phyloP scores from a whole-genome alignment of 2,329 filamentous ascomycete genomes.

The Pseudocercospora crystallina region DNA sequence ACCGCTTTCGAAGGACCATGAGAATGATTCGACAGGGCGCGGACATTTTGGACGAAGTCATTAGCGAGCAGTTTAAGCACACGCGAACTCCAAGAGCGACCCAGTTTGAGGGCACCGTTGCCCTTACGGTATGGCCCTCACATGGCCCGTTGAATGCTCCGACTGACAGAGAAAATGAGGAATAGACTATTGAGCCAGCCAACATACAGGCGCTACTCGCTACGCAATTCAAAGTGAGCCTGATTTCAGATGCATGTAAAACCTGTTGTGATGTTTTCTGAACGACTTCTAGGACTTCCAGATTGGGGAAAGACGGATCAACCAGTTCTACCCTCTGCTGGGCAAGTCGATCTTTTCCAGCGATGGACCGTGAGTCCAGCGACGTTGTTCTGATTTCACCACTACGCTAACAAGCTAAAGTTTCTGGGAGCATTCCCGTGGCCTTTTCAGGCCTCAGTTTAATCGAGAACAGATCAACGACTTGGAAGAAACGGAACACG shows the following conservation, averaged over 20 bases:
- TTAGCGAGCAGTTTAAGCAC: constrained; percentile 7
- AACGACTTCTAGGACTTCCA: constrained; percentile 42
- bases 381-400: too few species aligned
- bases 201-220: constrained; percentile 58
- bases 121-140: background rate
- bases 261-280: background rate
- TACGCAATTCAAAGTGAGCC: constrained; percentile 47
- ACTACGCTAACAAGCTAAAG: too few species aligned
- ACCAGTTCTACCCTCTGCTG: constrained; percentile 25
- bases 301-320: constrained; percentile 22
- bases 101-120: constrained; percentile 11
- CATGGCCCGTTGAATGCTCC: too few species aligned
- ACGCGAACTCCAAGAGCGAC: constrained; percentile 5
- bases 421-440: constrained; percentile 31
- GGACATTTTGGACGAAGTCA: constrained; percentile 17
- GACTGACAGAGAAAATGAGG: too few species aligned
- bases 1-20: background rate
- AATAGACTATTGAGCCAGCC: constrained; percentile 39
- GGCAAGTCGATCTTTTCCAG: constrained; percentile 33
- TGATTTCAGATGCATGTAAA: background rate
- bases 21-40: constrained; percentile 6
- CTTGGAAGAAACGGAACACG: constrained; percentile 28
- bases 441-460: constrained; percentile 35
- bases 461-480: constrained; percentile 33
- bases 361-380: constrained; percentile 23